Percentiles rank a stretch among this genome's conserved stretches.
Conservation (phyloP, 495 filamentous ascomycete genomes). For the Mytilinidion resinicola region DNA sequence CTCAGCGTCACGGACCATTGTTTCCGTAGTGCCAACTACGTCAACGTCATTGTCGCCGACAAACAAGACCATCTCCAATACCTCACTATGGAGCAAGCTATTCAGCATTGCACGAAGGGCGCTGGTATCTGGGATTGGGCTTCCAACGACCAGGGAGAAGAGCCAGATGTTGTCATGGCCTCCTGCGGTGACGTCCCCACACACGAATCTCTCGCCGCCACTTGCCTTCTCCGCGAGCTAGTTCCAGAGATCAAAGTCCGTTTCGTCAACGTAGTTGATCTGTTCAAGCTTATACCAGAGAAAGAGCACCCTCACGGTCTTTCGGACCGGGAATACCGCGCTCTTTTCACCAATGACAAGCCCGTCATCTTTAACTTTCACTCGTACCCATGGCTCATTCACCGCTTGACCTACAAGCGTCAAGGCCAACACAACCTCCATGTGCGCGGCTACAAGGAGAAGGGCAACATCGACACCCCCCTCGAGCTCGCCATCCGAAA, state of each 20-base stretch:
- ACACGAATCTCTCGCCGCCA: slow-evolving; percentile 62
- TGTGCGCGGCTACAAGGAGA: slow-evolving; percentile 68
- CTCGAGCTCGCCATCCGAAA: slow-evolving; percentile 68
- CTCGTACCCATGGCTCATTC: slow-evolving; percentile 68
- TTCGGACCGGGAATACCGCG: slow-evolving; percentile 52
- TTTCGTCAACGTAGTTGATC: slow-evolving; percentile 68
- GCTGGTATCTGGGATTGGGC: slow-evolving; percentile 55
- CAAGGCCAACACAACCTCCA: slow-evolving; percentile 56
- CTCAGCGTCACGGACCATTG: slow-evolving; percentile 65
- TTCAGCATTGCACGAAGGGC: slow-evolving; percentile 66
- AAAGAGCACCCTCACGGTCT: slow-evolving; percentile 63
- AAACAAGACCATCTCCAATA: slow-evolving; percentile 71
- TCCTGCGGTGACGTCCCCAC: slow-evolving; percentile 65
- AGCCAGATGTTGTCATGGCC: slow-evolving; percentile 66
- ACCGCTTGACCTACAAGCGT: slow-evolving; percentile 64
- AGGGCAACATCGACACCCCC: slow-evolving; percentile 72
- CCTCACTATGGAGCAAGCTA: slow-evolving; percentile 59
- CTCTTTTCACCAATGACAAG: slow-evolving; percentile 59
- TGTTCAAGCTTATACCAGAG: slow-evolving; percentile 64
- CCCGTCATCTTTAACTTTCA: slow-evolving; percentile 77
- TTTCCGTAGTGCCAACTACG: slow-evolving; percentile 61
- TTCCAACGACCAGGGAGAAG: slow-evolving; percentile 48
- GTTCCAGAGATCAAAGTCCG: slow-evolving; percentile 63
- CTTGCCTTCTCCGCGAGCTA: slow-evolving; percentile 56
- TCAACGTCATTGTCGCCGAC: slow-evolving; percentile 70